phyloP scores from a whole-genome alignment of 306 rosid genomes.

The Inga oerstediana region DNA sequence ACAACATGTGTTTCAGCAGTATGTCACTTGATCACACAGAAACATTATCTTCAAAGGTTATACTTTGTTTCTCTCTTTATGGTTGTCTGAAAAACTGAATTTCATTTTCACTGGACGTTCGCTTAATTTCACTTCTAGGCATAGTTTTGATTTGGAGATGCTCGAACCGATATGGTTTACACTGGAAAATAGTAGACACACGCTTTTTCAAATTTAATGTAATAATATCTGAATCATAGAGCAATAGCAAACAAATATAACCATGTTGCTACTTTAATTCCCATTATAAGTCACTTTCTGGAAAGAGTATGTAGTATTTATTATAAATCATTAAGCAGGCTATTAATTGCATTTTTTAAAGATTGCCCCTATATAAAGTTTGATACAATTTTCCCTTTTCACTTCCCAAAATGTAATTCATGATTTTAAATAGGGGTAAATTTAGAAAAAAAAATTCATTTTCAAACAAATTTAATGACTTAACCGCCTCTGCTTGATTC shows the following conservation, averaged over 20 bases:
- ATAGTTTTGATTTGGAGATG: not conserved
- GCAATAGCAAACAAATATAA: not conserved
- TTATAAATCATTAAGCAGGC: too few relatives aligned
- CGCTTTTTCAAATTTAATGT: not conserved
- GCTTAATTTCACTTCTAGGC: not conserved
- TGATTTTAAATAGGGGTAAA: too few relatives aligned
- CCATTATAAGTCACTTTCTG: too few relatives aligned
- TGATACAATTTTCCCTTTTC: too few relatives aligned
- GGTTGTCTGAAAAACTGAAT: conserved; percentile 12
- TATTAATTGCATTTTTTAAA: too few relatives aligned
- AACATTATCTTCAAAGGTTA: conserved; percentile 78
- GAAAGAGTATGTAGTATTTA: too few relatives aligned
- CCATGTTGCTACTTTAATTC: not conserved
- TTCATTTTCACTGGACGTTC: not conserved
- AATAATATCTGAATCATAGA: too few relatives aligned
- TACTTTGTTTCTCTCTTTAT: not conserved
- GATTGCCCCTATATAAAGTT: too few relatives aligned
- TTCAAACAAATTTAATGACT: too few relatives aligned
- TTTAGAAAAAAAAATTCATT: too few relatives aligned
- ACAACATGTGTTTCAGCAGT: conserved; percentile 39
- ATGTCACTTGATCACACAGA: conserved; percentile 45
- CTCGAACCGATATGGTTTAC: not conserved
- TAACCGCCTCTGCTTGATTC: too few relatives aligned
- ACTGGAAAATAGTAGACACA: not conserved
- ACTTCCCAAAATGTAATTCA: too few relatives aligned